Conservation (phyloP, 176 grass and related monocot species). For the Pontederia paniculata region DNA sequence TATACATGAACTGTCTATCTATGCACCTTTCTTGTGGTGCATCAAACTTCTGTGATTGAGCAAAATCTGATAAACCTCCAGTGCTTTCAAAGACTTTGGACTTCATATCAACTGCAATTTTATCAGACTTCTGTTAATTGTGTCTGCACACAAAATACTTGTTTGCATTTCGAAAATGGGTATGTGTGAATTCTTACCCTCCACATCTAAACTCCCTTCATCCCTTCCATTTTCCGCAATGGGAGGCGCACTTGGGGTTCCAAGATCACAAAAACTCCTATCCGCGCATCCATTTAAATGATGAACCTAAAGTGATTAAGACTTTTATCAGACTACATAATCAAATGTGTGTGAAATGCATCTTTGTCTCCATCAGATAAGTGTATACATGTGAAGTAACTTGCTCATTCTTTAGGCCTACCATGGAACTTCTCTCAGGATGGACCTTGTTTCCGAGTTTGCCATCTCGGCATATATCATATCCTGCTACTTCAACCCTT, state of each 20-base stretch:
- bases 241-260: constrained; percentile 78
- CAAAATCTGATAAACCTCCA: constrained; percentile 27
- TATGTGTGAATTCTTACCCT: constrained; percentile 18
- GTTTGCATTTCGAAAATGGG: background rate
- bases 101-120: constrained; percentile 19
- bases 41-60: constrained; percentile 24
- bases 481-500: constrained; percentile 35
- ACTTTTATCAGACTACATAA: too few relatives aligned
- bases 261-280: constrained; percentile 21
- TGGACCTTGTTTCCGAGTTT: background rate
- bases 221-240: constrained; percentile 36
- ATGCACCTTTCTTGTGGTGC: background rate
- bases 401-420: background rate
- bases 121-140: constrained; percentile 1
- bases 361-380: too few relatives aligned
- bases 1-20: background rate
- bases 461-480: background rate
- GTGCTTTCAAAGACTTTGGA: constrained; percentile 15
- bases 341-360: too few relatives aligned
- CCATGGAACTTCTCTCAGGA: background rate
- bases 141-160: constrained; percentile 1
- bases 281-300: constrained; percentile 25
- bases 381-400: background rate
- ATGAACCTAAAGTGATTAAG: constrained; percentile 27
- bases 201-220: constrained; percentile 24